Percentiles rank a stretch among this genome's conserved stretches.
phyloP scores from a whole-genome alignment of 768 basidiomycete species.

The Daedalea quercina region DNA sequence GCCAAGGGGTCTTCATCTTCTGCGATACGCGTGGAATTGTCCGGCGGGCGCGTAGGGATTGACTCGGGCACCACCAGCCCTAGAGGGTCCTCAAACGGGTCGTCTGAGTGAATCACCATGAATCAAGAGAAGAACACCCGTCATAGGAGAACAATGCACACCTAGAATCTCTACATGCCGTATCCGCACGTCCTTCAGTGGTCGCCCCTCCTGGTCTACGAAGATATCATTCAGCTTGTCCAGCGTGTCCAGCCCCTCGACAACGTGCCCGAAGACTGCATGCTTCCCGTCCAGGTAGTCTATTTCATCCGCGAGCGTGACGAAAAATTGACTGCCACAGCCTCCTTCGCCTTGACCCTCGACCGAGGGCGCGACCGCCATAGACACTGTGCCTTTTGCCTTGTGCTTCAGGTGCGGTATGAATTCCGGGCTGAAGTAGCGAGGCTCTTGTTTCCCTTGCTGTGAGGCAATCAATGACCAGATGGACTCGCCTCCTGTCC shows the following conservation, averaged over 20 bases:
- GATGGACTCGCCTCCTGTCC: slow-evolving; percentile 88
- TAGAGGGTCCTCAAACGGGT: slow-evolving; percentile 87
- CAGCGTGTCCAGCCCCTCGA: slow-evolving; percentile 88
- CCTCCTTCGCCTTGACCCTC: slow-evolving; percentile 57
- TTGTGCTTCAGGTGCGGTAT: slow-evolving; percentile 79
- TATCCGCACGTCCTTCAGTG: slow-evolving; percentile 91
- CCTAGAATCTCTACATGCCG: slow-evolving; percentile 94
- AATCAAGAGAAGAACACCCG: background rate
- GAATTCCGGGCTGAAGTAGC: slow-evolving; percentile 87
- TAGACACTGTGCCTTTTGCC: slow-evolving; percentile 84
- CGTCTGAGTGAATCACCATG: slow-evolving; percentile 46
- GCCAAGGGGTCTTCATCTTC: slow-evolving; percentile 91
- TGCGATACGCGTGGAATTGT: slow-evolving; percentile 83
- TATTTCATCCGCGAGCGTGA: slow-evolving; percentile 85
- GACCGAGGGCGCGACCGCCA: slow-evolving; percentile 89
- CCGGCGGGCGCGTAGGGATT: slow-evolving; percentile 76
- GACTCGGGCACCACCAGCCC: slow-evolving; percentile 66
- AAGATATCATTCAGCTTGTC: slow-evolving; percentile 92
- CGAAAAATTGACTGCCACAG: slow-evolving; percentile 94
- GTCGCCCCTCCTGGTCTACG: slow-evolving; percentile 81
- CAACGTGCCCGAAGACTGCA: slow-evolving; percentile 92
- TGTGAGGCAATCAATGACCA: slow-evolving; percentile 67
- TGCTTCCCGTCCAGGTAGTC: slow-evolving; percentile 93
- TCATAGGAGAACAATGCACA: slow-evolving; percentile 28
- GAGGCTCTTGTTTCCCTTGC: slow-evolving; percentile 34